Base-by-base conservation (phyloP, 2,329 filamentous ascomycete genomes). In the Verticillium albo-atrum region DNA sequence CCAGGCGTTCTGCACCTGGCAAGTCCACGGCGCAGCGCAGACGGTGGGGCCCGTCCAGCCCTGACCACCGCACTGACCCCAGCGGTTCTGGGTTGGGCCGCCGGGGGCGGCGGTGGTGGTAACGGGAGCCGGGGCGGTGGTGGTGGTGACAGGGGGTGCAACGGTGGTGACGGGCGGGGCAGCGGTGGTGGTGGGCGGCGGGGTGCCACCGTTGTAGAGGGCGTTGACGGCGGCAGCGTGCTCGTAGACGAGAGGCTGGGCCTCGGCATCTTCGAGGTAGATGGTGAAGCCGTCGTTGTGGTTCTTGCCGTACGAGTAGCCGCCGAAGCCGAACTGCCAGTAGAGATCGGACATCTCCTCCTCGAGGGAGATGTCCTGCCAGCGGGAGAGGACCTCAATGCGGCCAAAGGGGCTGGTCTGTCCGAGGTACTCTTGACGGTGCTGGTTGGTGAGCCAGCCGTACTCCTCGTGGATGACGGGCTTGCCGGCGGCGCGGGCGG, bases 261-360 rank as follows among this genome's bases (percentile, higher is more conserved):
- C 79, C 67, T 83, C 75, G 3, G 75, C 72, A 12, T 81, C 77
- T 25, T 84, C 82, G 34, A 84, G 63, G 64, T 75, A 85, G 55
- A 85, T 83, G 1, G 82, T 84, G 66, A 84, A 84, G 0, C 82
- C 82, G 57, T 85, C 82, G 53, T 85, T 71, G 56, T 85, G 72
- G 66, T 85, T 85, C 50, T 75, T 74, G 1, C 82, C 81, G 37
- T 30, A 30, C 27, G 81, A 83, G 3, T 80, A 83, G 64, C 77
- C 83, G 0, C 72, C 17, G 25, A 20, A 83, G 0, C 82, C 82
- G 63, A 74, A 84, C 62, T 85, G 82, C 82, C 82, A 85, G 70
- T 77, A 85, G 75, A 83, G 74, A 61, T 83, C 81, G 2, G 78
- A 70, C 67, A 85, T 72, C 63, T 78, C 76, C 65, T 81, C 75